A percentile compares a stretch with the other conserved stretches of the same genome.
phyloP scores from a whole-genome alignment of 2,329 filamentous ascomycete species.

The Podosphaera aphanis region DNA sequence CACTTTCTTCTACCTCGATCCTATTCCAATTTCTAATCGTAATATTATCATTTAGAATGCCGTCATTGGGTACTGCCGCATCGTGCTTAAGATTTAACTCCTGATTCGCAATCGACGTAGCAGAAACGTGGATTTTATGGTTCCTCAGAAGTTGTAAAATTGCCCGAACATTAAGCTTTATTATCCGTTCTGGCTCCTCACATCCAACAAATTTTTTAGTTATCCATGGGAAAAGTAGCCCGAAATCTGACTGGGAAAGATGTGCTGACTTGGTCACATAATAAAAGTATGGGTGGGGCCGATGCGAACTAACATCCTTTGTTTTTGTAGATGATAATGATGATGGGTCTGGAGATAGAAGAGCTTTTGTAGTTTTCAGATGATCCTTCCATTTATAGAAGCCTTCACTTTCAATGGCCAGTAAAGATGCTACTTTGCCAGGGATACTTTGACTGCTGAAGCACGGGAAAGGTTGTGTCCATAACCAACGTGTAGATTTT shows the following conservation, averaged over 20 bases:
- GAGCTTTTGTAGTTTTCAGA: slow-evolving; percentile 40
- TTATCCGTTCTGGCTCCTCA: slow-evolving; percentile 31
- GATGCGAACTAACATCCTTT: slow-evolving; percentile 3
- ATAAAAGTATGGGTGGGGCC: slow-evolving; percentile 39
- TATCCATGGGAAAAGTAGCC: slow-evolving; percentile 54
- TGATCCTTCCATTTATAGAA: slow-evolving; percentile 63
- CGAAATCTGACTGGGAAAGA: slow-evolving; percentile 65
- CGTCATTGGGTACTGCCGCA: slow-evolving; percentile 8
- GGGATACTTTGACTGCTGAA: slow-evolving; percentile 28
- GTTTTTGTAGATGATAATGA: slow-evolving; percentile 14
- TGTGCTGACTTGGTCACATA: slow-evolving; percentile 55
- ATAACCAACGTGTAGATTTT: slow-evolving; percentile 36
- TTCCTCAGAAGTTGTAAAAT: slow-evolving; percentile 30
- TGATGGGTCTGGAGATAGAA: slow-evolving; percentile 33
- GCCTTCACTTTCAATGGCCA: slow-evolving; percentile 51
- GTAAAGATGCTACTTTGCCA: slow-evolving; percentile 29
- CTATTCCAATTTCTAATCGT: slow-evolving; percentile 14
- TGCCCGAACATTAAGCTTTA: slow-evolving; percentile 35
- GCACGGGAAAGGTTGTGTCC: slow-evolving; percentile 47
- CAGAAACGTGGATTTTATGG: slow-evolving; percentile 25
- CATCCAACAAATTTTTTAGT: slow-evolving; percentile 33
- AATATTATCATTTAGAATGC: slow-evolving; percentile 9
- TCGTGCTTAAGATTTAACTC: slow-evolving; percentile 12
- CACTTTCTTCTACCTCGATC: slow-evolving; percentile 3
- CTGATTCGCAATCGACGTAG: slow-evolving; percentile 21